A percentile compares a stretch with the other conserved stretches of the same genome.
Conservation (phyloP, 2,329 filamentous ascomycete genomes). For the Talaromyces atroroseus region DNA sequence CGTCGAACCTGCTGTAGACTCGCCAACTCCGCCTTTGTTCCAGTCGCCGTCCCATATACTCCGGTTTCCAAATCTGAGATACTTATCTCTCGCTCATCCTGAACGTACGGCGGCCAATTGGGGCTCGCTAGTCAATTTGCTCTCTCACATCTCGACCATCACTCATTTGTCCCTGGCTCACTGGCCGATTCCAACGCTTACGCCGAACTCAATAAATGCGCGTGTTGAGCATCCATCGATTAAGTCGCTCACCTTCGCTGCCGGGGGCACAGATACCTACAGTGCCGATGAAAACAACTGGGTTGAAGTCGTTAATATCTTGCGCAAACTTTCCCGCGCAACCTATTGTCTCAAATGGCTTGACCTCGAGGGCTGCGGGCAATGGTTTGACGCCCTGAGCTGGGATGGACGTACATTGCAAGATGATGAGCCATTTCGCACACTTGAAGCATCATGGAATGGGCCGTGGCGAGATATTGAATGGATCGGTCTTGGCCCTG, state of each 20-base stretch:
- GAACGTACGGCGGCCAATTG: slow-evolving; percentile 44
- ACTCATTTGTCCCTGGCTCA: slow-evolving; percentile 59
- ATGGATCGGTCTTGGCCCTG: slow-evolving; percentile 38
- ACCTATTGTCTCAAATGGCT: slow-evolving; percentile 58
- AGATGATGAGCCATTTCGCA: slow-evolving; percentile 21
- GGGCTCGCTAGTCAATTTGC: slow-evolving; percentile 50
- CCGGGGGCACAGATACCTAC: slow-evolving; percentile 51
- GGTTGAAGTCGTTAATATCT: slow-evolving; percentile 51
- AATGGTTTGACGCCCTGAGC: slow-evolving; percentile 51
- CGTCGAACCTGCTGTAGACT: slow-evolving; percentile 9
- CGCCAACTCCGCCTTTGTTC: slow-evolving; percentile 12
- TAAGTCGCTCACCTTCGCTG: slow-evolving; percentile 20
- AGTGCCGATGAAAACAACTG: slow-evolving; percentile 50
- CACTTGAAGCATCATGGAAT: slow-evolving; percentile 41
- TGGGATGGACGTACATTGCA: slow-evolving; percentile 33
- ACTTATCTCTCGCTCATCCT: slow-evolving; percentile 54
- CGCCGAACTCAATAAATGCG: slow-evolving; percentile 42
- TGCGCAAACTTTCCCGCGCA: slow-evolving; percentile 51
- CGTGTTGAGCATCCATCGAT: slow-evolving; percentile 36
- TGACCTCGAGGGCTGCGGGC: slow-evolving; percentile 55
- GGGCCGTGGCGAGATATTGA: slow-evolving; percentile 42
- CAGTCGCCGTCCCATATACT: slow-evolving; percentile 22
- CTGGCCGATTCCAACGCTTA: slow-evolving; percentile 57
- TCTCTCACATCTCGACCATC: slow-evolving; percentile 50
- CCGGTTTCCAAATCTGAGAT: slow-evolving; percentile 50